Evolutionary conservation across 169 alveolate genomes (phyloP), one percentile per base, ranked within the genome.

Genomic region (Plasmodium fragile): DNA sequence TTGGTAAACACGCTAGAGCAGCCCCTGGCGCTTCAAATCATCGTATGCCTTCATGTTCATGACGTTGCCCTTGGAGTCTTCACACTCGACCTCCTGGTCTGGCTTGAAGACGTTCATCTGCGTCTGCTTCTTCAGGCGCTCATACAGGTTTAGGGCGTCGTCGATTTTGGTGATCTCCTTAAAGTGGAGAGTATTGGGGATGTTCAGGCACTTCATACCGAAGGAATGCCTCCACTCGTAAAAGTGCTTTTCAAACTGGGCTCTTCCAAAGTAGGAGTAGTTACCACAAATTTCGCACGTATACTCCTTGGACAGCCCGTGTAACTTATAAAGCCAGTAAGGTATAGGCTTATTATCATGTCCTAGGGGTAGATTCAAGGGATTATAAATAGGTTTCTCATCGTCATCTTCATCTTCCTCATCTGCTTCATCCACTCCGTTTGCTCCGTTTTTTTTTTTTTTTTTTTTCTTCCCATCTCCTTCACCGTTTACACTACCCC

Each of bases 341-440:
- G 99, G 99, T 59, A 99, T 98, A 16, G 99, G 99, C 92, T 98
- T 99, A 25, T 99, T 99, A 95, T 99, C 99, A 98, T 99, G 98
- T 4, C 99, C 97, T 93, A 98, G 97, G 7, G 99, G 99, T 22
- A 99, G 97, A 94, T 99, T 99, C 89, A 98, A 97, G 6, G 99
- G 99, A 94, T 99, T 99, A 96, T 98, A 98, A 71, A 98, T 97
- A 2, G 99, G 98, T 53, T 97, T 96, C 55, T 98, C 99, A 81
- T 97, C 99, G 18, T 97, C 98, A 49, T 97, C 97, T 16, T 96
- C 98, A 30, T 95, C 97, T 43, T 96, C 97, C 11, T 96, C 98
- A 28, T 95, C 97, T 53, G 77, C 41, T 52, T 93, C 81, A 22
- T 59, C 98, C 70, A 97, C 95, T 71, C 98, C 99, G 79, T 97